These are phyloP conservation scores for Fragaria iinumae DNA, from an alignment of 306 rosid species.

Conservation along the genomic window DNA sequence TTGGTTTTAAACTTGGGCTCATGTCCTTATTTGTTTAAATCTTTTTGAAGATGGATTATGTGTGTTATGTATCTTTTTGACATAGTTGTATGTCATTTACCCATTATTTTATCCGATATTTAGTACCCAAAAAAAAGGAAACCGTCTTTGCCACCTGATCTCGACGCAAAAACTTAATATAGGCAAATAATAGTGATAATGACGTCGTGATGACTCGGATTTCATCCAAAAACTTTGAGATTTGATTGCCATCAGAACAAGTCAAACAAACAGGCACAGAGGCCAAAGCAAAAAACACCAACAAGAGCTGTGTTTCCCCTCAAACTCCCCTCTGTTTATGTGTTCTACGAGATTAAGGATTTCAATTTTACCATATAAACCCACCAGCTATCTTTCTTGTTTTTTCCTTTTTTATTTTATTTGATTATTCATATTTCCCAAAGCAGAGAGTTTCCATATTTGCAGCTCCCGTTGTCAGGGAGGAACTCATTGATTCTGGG, in stretches of 20 bases:
- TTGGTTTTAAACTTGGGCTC: no score
- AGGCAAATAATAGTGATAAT: background rate
- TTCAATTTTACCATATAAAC: background rate
- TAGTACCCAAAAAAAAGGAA: no score
- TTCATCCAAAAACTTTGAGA: background rate
- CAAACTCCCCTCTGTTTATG: background rate
- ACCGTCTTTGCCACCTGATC: background rate
- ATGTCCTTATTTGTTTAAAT: no score
- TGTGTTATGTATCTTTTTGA: no score
- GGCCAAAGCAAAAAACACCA: background rate
- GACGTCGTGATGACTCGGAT: conserved; percentile 1
- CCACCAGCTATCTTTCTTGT: background rate
- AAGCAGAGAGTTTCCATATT: background rate
- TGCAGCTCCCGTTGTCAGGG: background rate
- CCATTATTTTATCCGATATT: no score
- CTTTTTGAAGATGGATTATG: no score
- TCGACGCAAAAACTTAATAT: no score
- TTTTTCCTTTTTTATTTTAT: background rate
- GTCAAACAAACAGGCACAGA: background rate
- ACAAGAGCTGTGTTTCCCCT: background rate
- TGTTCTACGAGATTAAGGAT: background rate
- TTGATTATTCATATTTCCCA: background rate
- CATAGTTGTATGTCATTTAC: no score
- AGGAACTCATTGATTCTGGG: conserved; percentile 8
- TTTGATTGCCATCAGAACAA: background rate